These are phyloP conservation scores for Croton laevigatus DNA, from an alignment of 441 rosid genomes.

Conservation along the genomic window DNA sequence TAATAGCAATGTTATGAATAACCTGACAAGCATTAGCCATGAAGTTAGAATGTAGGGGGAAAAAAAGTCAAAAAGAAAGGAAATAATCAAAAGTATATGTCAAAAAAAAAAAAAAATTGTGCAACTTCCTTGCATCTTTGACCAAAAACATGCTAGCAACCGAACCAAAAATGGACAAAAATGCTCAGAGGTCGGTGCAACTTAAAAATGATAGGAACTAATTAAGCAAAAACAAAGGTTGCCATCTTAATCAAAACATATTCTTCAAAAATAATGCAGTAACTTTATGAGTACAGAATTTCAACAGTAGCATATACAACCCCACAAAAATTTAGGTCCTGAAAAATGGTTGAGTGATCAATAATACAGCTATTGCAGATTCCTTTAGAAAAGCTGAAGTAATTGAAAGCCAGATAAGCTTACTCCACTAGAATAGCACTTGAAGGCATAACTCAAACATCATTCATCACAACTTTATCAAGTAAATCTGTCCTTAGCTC, in stretches of 20 bases:
- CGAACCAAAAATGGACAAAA: not conserved
- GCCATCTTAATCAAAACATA: not conserved
- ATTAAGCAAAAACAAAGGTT: not conserved
- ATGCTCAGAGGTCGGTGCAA: not conserved
- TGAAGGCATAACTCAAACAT: not conserved
- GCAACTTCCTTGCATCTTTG: not conserved
- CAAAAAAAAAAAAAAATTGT: not conserved
- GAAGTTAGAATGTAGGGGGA: constrained; percentile 2
- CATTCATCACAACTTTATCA: not conserved
- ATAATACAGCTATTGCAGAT: not conserved
- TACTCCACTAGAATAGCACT: not conserved
- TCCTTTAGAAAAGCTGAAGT: not conserved
- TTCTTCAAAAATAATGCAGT: not conserved
- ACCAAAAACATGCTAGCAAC: not conserved
- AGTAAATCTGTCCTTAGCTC: not conserved
- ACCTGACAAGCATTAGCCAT: constrained; percentile 45
- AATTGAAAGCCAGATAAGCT: not conserved
- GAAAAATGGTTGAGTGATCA: not conserved
- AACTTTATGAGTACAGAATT: not conserved
- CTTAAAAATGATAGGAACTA: not conserved
- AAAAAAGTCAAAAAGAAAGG: not conserved
- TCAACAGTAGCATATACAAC: not conserved
- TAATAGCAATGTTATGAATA: constrained; percentile 90
- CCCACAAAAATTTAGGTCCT: not conserved
- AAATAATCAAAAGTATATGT: not conserved